phyloP scores from a whole-genome alignment of 495 filamentous ascomycete genomes.

The Penicillium canescens region DNA sequence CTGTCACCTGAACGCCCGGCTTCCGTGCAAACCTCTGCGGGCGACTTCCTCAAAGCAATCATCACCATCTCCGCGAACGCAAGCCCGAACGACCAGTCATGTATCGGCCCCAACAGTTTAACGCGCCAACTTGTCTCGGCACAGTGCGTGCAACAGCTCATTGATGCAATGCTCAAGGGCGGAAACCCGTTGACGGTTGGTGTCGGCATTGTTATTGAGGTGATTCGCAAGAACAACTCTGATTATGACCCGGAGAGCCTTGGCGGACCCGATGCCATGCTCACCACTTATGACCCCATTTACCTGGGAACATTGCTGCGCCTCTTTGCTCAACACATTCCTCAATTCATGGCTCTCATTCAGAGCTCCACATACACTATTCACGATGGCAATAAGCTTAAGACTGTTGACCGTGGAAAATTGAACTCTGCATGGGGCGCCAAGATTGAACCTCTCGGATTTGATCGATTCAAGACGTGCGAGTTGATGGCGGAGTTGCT shows the following conservation, averaged over 20 bases:
- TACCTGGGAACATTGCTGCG: slow-evolving; percentile 93
- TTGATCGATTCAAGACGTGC: slow-evolving; percentile 98
- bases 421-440: slow-evolving; percentile 84
- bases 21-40: slow-evolving; percentile 92
- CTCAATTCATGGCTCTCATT: slow-evolving; percentile 91
- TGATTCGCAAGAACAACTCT: slow-evolving; percentile 99
- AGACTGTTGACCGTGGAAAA: slow-evolving; percentile 59
- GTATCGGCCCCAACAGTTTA: slow-evolving; percentile 96
- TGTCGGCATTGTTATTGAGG: slow-evolving; percentile 96
- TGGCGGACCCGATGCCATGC: slow-evolving; percentile 70
- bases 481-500: slow-evolving; percentile 97
- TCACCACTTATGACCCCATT: slow-evolving; percentile 88
- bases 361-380: slow-evolving; percentile 63
- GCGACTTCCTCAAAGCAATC: slow-evolving; percentile 97
- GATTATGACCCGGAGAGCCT: slow-evolving; percentile 95
- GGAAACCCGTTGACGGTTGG: slow-evolving; percentile 95
- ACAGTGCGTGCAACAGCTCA: slow-evolving; percentile 75
- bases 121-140: slow-evolving; percentile 95
- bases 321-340: slow-evolving; percentile 87
- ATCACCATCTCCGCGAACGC: slow-evolving; percentile 99
- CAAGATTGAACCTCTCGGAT: slow-evolving; percentile 91
- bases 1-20: slow-evolving; percentile 77
- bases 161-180: slow-evolving; percentile 87
- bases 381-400: slow-evolving; percentile 58
- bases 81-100: slow-evolving; percentile 94